Evolutionary conservation across 2,329 filamentous ascomycete species (phyloP).

Genomic region (Arthrobotrys megalospora): DNA sequence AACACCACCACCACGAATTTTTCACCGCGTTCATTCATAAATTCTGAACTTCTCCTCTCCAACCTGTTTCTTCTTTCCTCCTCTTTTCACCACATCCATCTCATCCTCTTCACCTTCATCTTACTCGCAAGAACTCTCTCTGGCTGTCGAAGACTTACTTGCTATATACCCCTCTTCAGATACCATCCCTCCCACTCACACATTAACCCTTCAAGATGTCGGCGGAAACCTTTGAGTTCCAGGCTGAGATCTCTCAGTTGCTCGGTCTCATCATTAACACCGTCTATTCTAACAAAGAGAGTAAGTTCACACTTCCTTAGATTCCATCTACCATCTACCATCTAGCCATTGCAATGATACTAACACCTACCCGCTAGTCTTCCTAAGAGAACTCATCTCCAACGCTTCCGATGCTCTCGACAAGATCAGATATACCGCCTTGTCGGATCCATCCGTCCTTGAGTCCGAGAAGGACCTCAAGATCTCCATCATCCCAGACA

Average conservation of each 20-base stretch:
- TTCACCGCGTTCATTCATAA: constrained; percentile 51
- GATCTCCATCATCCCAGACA: constrained; percentile 98
- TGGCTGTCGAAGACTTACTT: constrained; percentile 1
- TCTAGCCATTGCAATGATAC: constrained; percentile 2
- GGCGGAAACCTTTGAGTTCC: constrained; percentile 99
- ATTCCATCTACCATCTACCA: not conserved
- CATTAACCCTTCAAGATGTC: constrained; percentile 73
- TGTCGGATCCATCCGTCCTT: constrained; percentile 97
- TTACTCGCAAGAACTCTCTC: constrained; percentile 6
- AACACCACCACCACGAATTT: constrained; percentile 31
- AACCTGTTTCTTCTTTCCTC: constrained; percentile 34
- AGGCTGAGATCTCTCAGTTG: constrained; percentile 99
- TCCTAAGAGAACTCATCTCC: constrained; percentile 97
- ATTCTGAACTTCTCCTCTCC: constrained; percentile 53
- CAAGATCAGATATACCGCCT: constrained; percentile 99
- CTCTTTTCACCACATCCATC: constrained; percentile 28
- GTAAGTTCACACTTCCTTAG: constrained; percentile 36
- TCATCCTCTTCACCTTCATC: constrained; percentile 13
- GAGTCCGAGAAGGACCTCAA: constrained; percentile 97
- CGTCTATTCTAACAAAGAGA: constrained; percentile 99
- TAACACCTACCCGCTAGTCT: constrained; percentile 71
- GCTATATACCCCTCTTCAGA: constrained; percentile 45
- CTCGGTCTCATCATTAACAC: constrained; percentile 99
- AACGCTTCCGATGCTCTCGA: constrained; percentile 99
- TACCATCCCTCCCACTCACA: constrained; percentile 14